Conservation (phyloP, 2,329 filamentous ascomycete genomes). For the Trichoderma atrobrunneum region DNA sequence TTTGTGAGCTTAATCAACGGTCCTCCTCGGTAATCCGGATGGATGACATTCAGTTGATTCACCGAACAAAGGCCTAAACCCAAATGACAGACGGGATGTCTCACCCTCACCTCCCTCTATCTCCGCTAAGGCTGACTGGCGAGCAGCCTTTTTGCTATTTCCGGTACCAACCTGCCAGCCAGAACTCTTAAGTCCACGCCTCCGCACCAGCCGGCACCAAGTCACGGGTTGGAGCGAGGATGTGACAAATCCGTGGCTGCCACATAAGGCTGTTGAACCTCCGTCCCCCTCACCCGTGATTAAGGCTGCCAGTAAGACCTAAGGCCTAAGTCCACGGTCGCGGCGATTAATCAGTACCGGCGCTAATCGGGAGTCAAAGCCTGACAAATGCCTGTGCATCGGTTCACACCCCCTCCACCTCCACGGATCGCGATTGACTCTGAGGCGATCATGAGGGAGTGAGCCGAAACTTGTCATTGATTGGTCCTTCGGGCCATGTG, state of each 20-base stretch:
- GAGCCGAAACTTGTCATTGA: neutral
- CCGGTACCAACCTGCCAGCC: neutral
- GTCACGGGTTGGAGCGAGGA: neutral
- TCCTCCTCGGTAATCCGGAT: neutral
- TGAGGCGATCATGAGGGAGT: slow-evolving; percentile 8
- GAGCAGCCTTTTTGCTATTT: slow-evolving; percentile 4
- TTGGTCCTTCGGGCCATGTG: neutral
- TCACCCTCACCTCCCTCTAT: neutral
- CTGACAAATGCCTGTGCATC: neutral
- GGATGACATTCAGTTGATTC: neutral
- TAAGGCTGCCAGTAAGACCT: slow-evolving; percentile 1
- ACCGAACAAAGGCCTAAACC: neutral
- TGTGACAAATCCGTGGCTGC: neutral
- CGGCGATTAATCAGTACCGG: slow-evolving; percentile 8
- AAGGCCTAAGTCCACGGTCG: neutral
- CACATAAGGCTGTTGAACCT: slow-evolving; percentile 5
- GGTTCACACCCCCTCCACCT: slow-evolving; percentile 10
- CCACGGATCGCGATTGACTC: neutral
- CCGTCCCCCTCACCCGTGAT: slow-evolving; percentile 1
- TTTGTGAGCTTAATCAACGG: slow-evolving; percentile 6
- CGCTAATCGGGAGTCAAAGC: neutral
- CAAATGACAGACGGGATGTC: neutral
- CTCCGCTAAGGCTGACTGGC: neutral
- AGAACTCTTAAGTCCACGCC: neutral
- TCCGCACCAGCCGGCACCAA: slow-evolving; percentile 10